Base-by-base conservation (phyloP, 2,329 filamentous ascomycete species). In the Neonectria sp. region DNA sequence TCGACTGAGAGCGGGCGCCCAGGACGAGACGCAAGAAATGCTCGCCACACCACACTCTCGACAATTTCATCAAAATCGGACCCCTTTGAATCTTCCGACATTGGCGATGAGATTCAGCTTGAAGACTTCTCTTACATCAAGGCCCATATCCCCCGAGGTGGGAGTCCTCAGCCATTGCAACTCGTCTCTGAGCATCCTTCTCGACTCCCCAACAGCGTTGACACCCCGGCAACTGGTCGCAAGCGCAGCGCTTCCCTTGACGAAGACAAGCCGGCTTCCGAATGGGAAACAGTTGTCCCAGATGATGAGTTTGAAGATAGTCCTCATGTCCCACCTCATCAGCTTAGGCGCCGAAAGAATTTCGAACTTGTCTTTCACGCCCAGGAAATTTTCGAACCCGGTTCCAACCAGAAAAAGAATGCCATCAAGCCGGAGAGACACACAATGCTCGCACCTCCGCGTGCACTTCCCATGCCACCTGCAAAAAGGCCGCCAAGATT, bases 211-310 rank as follows among this genome's bases (percentile, higher is more conserved):
- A 31, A 31, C 29, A 51, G 33, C 33, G 24, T 37, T 9, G 37
- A 29, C 2, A 55, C 13, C n/a, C 52, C 35, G 3, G 11, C 55
- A 3, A 13, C 49, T 45, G 49, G 24, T 7, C 31, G 48, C 1
- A 53, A 67, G 13, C 27, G 40, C 11, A 64, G 62, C 25, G 60
- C 55, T 5, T 55, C 62, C 1, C 60, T 58, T 2, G 67, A 67
- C 24, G 65, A 72, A 17, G 74, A 77, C 21, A 69, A 69, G 40
- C 65, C 68, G 5, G 57, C 58, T 55, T 79, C 78, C 3, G 76
- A 78, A 25, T 79, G 77, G 77, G 78, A 79, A 55, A 79, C 77
- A 0, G 67, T 78, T 15, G 74, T 70, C 27, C 67, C 63, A 25
- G 75, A 77, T 9, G 77, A 79, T 12, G 76, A 76, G 25, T 67